Evolutionary conservation across 2,329 filamentous ascomycete genomes (phyloP), one percentile per base, ranked within the genome.

Genomic region (Alternaria alternata): DNA sequence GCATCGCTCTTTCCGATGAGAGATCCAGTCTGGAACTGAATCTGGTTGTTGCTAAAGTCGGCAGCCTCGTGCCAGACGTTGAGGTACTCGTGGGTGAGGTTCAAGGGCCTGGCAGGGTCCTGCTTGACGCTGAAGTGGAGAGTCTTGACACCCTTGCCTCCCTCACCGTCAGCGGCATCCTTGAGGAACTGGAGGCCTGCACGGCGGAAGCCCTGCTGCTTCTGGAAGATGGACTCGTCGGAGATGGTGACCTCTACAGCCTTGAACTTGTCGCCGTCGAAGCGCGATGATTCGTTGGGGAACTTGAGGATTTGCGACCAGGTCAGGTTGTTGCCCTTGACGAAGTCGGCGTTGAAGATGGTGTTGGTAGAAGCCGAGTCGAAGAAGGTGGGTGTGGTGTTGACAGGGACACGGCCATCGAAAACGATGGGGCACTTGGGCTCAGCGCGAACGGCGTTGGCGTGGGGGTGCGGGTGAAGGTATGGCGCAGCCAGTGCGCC

Each of bases 11-110:
- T 74, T 38, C 74, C 76, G 55, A 86, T 81, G 53, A 88, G 75
- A 9, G 82, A 81, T 32, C 87, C 87, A 6, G 84, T 82, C 78
- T 88, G 85, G 62, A 88, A 81, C 57, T 77, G 79, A 51, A 81
- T 78, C 58, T 81, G 80, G 63, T 79, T 74, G 64, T 70, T 66
- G 26, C 74, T 78, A 68, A 77, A 81, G 61, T 81, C 79, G 22
- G 77, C 75, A 0, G 75, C 65, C 48, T 80, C 76, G 65, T 79
- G 77, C 77, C 74, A 79, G 26, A 76, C 74, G 52, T 78, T 79
- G 59, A 87, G 80, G 75, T 89, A 89, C 77, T 89, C 86, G 72
- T 89, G 87, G 7, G 83, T 84, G 54, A 85, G 75, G 78, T 89
- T 89, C 53, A 89, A 75, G 12, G 83, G 82, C 11, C 84, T 79